Evolutionary conservation across 192 early-diverging fungal genomes (phyloP).

Genomic region (Coemansia sp.): DNA sequence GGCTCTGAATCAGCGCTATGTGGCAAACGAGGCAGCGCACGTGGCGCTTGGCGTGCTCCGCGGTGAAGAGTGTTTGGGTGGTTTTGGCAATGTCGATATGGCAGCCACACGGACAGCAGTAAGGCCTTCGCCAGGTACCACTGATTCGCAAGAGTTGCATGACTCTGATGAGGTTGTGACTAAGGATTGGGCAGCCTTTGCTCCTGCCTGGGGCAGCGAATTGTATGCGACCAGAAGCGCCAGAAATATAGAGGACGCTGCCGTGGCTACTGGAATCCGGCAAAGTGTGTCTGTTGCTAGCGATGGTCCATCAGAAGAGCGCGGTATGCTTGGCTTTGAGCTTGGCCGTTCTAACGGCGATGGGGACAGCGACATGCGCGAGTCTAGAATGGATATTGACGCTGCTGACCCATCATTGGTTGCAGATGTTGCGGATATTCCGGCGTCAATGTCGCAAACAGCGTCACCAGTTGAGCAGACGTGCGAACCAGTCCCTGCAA

Average conservation of each 20-base stretch:
- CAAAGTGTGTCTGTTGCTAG: not conserved
- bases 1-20: not conserved
- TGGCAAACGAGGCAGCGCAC: constrained; percentile 39
- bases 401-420: constrained; percentile 36
- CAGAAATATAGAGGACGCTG: not conserved
- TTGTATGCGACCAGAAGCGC: not conserved
- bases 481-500: not conserved
- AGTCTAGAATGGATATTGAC: constrained; percentile 10
- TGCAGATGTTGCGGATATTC: constrained; percentile 39
- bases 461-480: constrained; percentile 8
- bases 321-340: not conserved
- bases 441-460: constrained; percentile 19
- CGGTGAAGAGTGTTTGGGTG: constrained; percentile 33
- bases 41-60: constrained; percentile 29
- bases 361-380: not conserved
- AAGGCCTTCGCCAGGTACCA: not conserved
- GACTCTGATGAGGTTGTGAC: constrained; percentile 15
- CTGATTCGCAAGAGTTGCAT: constrained; percentile 3
- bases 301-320: not conserved
- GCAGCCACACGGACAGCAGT: not conserved
- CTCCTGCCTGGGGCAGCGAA: not conserved
- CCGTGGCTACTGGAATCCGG: not conserved
- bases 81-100: constrained; percentile 45
- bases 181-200: constrained; percentile 28
- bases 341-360: not conserved